phyloP scores from a whole-genome alignment of 345 rosid species.

The Syzygium aromaticum region DNA sequence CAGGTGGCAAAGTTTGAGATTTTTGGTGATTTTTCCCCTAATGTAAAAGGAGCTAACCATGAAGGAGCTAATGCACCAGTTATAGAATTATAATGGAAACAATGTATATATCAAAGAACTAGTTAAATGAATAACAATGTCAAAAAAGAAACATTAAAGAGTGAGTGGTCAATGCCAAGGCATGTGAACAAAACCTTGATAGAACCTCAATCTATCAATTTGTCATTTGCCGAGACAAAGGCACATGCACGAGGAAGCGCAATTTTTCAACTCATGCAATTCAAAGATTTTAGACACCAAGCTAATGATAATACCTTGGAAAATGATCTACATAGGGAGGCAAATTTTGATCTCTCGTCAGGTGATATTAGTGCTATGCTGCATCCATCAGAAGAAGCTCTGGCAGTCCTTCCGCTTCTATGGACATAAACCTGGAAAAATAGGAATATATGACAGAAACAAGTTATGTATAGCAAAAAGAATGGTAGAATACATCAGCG shows the following conservation, averaged over 20 bases:
- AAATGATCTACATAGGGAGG: conserved; percentile 82
- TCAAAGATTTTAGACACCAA: not conserved
- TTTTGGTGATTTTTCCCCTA: too few species aligned
- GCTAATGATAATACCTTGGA: conserved; percentile 42
- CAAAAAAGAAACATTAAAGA: not conserved
- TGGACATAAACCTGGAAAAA: conserved; percentile 78
- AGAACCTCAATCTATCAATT: not conserved
- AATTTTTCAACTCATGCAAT: not conserved
- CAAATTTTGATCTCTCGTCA: conserved; percentile 72
- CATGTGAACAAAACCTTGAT: not conserved
- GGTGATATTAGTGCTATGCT: conserved; percentile 82
- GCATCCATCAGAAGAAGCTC: conserved; percentile 93
- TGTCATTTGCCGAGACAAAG: not conserved
- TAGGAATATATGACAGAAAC: not conserved
- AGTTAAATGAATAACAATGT: not conserved
- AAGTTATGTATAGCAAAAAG: not conserved
- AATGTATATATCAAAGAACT: not conserved
- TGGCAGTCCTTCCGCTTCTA: conserved; percentile 97
- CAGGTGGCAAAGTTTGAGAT: too few species aligned
- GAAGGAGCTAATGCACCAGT: not conserved
- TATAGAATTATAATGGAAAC: not conserved
- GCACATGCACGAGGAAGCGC: not conserved
- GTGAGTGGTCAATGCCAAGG: not conserved
- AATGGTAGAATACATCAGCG: not conserved
- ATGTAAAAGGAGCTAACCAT: not conserved